phyloP scores from a whole-genome alignment of 768 basidiomycete species.

The Mycena rebaudengoi region DNA sequence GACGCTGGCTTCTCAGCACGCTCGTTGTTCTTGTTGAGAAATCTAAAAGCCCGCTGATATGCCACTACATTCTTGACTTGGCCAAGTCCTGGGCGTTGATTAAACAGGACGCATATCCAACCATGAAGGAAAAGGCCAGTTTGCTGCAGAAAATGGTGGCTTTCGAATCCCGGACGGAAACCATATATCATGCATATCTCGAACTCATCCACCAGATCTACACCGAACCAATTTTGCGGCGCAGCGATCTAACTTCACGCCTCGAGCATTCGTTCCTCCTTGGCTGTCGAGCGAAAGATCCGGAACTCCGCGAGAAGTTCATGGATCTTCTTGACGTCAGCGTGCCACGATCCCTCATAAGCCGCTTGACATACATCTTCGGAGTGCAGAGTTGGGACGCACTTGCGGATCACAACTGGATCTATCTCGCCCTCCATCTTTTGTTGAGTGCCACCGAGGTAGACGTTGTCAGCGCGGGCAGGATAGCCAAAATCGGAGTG shows the following conservation, averaged over 20 bases:
- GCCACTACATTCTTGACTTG: conserved; percentile 86
- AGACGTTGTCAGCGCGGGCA: conserved; percentile 53
- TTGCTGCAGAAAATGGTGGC: conserved; percentile 88
- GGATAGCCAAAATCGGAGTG: conserved; percentile 40
- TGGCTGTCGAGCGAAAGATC: conserved; percentile 87
- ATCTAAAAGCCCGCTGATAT: conserved; percentile 81
- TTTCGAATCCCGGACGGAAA: conserved; percentile 83
- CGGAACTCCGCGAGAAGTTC: conserved; percentile 81
- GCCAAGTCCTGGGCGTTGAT: conserved; percentile 91
- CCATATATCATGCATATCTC: conserved; percentile 83
- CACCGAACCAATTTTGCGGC: conserved; percentile 82
- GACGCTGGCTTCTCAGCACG: conserved; percentile 79
- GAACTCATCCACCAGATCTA: conserved; percentile 95
- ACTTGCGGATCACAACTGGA: conserved; percentile 93
- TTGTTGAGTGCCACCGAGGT: conserved; percentile 72
- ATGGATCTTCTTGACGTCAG: conserved; percentile 90
- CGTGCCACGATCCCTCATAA: conserved; percentile 82
- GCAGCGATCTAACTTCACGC: conserved; percentile 93
- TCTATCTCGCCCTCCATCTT: conserved; percentile 89
- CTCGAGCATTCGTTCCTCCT: conserved; percentile 94
- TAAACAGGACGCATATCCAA: conserved; percentile 85
- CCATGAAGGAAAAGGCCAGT: conserved; percentile 94
- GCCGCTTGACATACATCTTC: conserved; percentile 87
- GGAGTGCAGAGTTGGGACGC: conserved; percentile 97
- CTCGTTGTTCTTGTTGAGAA: conserved; percentile 89